phyloP scores from a whole-genome alignment of 352 stramenopile genomes.

The Paralagenidium karlingii region DNA sequence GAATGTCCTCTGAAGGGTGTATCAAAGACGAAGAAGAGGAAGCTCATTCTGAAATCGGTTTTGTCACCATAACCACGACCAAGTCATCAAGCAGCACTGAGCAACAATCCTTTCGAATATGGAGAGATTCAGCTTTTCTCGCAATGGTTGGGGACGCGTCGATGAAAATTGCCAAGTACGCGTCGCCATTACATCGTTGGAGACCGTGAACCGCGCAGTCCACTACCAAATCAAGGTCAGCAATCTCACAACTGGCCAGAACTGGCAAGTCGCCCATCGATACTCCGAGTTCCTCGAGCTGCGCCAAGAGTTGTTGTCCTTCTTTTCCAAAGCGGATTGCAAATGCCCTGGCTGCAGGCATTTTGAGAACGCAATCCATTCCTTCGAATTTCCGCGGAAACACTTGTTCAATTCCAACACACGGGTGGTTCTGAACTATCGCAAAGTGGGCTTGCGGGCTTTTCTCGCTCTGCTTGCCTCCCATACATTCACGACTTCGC shows the following conservation, averaged over 20 bases:
- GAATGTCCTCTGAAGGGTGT: too few relatives aligned
- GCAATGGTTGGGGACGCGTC: conserved; percentile 51
- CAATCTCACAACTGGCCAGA: conserved; percentile 50
- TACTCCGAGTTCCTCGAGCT: conserved; percentile 78
- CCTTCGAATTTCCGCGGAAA: conserved; percentile 79
- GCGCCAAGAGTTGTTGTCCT: conserved; percentile 49
- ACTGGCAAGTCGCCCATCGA: conserved; percentile 53
- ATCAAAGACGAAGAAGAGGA: too few relatives aligned
- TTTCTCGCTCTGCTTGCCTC: conserved; percentile 65
- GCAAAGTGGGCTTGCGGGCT: conserved; percentile 53
- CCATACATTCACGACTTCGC: conserved; percentile 67
- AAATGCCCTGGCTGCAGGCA: conserved; percentile 75
- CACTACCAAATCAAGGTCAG: conserved; percentile 58
- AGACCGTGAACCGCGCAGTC: conserved; percentile 30
- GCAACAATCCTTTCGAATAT: too few relatives aligned
- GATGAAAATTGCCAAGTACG: conserved; percentile 63
- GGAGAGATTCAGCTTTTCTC: conserved; percentile 73
- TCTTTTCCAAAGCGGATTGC: conserved; percentile 34
- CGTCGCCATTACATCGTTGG: conserved; percentile 37
- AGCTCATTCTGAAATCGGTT: too few relatives aligned
- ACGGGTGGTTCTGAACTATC: conserved; percentile 64
- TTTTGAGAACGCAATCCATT: conserved; percentile 67
- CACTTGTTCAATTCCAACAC: conserved; percentile 73
- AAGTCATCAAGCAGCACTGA: too few relatives aligned
- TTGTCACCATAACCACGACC: too few relatives aligned